phyloP scores from a whole-genome alignment of 2,329 filamentous ascomycete species.

The Gnomoniopsis smithogilvyi region DNA sequence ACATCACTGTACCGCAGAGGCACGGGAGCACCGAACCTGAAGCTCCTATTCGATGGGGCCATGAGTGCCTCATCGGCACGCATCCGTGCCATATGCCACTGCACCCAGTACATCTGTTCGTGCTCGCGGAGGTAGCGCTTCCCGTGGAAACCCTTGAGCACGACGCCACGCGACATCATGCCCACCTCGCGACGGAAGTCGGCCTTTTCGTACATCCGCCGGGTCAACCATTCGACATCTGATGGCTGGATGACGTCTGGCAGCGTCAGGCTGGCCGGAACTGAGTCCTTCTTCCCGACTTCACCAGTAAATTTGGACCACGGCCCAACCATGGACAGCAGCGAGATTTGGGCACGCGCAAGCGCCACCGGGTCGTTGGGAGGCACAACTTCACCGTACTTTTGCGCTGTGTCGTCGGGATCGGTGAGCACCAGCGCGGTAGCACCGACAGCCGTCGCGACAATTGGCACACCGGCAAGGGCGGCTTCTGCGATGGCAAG shows the following conservation, averaged over 20 bases:
- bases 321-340: conserved; percentile 59
- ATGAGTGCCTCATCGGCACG: conserved; percentile 17
- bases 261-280: conserved; percentile 22
- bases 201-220: conserved; percentile 58
- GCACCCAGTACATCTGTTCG: conserved; percentile 57
- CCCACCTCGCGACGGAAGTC: conserved; percentile 53
- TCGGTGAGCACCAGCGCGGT: conserved; percentile 55
- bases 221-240: conserved; percentile 51
- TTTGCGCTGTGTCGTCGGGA: conserved; percentile 41
- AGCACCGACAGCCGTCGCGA: conserved; percentile 54
- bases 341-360: conserved; percentile 59
- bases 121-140: conserved; percentile 60
- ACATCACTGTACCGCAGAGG: conserved; percentile 22
- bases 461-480: conserved; percentile 51
- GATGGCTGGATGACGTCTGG: conserved; percentile 39
- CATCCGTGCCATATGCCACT: conserved; percentile 33
- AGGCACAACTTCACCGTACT: conserved; percentile 60
- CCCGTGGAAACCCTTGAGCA: conserved; percentile 57
- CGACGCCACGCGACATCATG: conserved; percentile 55
- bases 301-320: conserved; percentile 59
- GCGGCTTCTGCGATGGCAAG: conserved; percentile 58
- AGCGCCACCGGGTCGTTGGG: conserved; percentile 61
- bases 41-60: conserved; percentile 17
- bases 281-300: conserved; percentile 31
- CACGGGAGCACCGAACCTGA: conserved; percentile 20